Percentiles rank a stretch among this genome's conserved stretches.
Evolutionary conservation across 2,329 filamentous ascomycete genomes (phyloP).

Genomic region (Tolypocladium album): DNA sequence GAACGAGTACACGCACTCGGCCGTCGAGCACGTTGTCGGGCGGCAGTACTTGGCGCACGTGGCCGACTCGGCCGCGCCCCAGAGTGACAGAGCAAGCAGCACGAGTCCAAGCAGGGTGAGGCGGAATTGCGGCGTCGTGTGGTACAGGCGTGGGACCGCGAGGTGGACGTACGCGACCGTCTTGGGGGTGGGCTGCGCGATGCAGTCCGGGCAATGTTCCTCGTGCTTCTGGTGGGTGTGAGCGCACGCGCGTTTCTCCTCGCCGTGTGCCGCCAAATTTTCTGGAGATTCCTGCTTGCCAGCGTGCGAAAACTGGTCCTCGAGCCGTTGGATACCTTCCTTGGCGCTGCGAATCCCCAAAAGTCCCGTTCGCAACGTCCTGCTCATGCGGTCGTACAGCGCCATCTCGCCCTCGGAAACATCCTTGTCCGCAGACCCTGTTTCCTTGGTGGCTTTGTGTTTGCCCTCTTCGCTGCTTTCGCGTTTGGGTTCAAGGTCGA

Average conservation of each 20-base stretch:
- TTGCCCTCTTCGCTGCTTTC: constrained; percentile 8
- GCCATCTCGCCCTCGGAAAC: constrained; percentile 29
- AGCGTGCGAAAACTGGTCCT: constrained; percentile 35
- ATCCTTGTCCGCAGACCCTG: constrained; percentile 9
- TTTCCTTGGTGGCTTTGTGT: not conserved
- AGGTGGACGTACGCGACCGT: constrained; percentile 28
- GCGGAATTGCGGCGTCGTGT: constrained; percentile 29
- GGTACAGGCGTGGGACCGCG: constrained; percentile 36
- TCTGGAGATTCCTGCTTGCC: constrained; percentile 14
- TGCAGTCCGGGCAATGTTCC: constrained; percentile 8
- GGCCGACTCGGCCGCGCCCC: constrained; percentile 42
- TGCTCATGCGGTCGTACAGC: constrained; percentile 38
- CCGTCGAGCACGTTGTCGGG: constrained; percentile 35
- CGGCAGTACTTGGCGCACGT: constrained; percentile 46
- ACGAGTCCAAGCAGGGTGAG: constrained; percentile 38
- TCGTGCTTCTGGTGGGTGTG: constrained; percentile 6
- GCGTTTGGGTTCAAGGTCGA: constrained; percentile 9
- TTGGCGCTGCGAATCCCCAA: constrained; percentile 43
- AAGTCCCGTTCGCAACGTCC: constrained; percentile 38
- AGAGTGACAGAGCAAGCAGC: constrained; percentile 32
- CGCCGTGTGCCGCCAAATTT: not conserved
- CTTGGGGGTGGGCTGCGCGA: constrained; percentile 2
- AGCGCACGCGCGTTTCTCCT: constrained; percentile 4
- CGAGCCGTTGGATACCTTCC: constrained; percentile 46
- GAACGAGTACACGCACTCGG: constrained; percentile 42